These are phyloP conservation scores for Gracilaria domingensis DNA, from an alignment of 23 red algal genomes.

Conservation along the genomic window DNA sequence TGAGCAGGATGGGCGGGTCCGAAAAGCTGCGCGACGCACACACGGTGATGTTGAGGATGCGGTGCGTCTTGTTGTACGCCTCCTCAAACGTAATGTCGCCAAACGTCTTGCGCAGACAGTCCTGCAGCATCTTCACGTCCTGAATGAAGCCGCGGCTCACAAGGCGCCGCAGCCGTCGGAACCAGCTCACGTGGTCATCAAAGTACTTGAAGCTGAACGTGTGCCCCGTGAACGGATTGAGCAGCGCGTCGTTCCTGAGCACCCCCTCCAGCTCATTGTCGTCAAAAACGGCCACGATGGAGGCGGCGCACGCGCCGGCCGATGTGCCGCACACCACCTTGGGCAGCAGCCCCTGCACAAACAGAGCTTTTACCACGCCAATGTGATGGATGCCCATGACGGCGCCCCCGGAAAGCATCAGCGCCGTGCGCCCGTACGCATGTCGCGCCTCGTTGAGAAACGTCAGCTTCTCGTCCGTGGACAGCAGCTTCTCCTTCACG, in stretches of 20 bases:
- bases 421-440: slow-evolving; percentile 92
- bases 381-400: slow-evolving; percentile 92
- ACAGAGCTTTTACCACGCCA: slow-evolving; percentile 89
- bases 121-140: slow-evolving; percentile 85
- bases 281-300: slow-evolving; percentile 85
- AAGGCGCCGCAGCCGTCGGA: slow-evolving; percentile 50
- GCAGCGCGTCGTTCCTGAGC: slow-evolving; percentile 59
- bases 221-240: slow-evolving; percentile 76
- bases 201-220: slow-evolving; percentile 87
- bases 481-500: slow-evolving; percentile 27
- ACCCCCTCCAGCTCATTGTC: slow-evolving; percentile 71
- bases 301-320: slow-evolving; percentile 87
- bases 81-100: slow-evolving; percentile 97
- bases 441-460: slow-evolving; percentile 97
- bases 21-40: slow-evolving; percentile 74
- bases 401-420: slow-evolving; percentile 96
- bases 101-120: slow-evolving; percentile 83
- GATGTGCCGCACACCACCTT: slow-evolving; percentile 92
- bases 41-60: slow-evolving; percentile 97
- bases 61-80: slow-evolving; percentile 93
- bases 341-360: slow-evolving; percentile 84
- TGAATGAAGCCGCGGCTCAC: slow-evolving; percentile 73
- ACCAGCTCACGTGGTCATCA: slow-evolving; percentile 54
- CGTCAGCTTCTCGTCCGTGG: slow-evolving; percentile 64
- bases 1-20: slow-evolving; percentile 87